These are phyloP conservation scores for Radiomyces spectabilis DNA, from an alignment of 192 early-diverging fungal genomes.

Conservation along the genomic window DNA sequence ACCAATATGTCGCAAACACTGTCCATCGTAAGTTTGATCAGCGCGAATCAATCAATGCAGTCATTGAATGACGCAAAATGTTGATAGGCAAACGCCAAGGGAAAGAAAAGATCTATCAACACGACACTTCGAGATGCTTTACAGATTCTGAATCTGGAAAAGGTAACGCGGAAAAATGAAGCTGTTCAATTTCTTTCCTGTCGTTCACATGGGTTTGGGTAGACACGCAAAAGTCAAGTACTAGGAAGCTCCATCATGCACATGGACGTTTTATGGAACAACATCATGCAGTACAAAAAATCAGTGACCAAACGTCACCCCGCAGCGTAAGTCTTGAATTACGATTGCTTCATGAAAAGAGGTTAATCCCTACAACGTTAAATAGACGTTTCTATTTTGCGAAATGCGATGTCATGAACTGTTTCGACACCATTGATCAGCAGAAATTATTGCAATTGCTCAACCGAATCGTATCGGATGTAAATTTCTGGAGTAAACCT, in stretches of 20 bases:
- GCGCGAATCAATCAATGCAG: not conserved
- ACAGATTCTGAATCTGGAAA: conserved; percentile 48
- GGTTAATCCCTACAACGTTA: not conserved
- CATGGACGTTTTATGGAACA: not conserved
- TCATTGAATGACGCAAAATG: not conserved
- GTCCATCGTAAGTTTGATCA: not conserved
- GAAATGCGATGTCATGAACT: conserved; percentile 73
- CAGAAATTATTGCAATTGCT: conserved; percentile 52
- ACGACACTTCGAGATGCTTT: conserved; percentile 46
- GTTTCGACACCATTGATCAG: conserved; percentile 83
- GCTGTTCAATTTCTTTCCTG: not conserved
- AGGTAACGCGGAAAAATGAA: conserved; percentile 6
- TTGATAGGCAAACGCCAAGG: not conserved
- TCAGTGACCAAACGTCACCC: not conserved
- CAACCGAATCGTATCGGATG: conserved; percentile 39
- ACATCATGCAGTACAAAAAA: not conserved
- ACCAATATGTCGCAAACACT: conserved; percentile 54
- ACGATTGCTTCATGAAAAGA: not conserved
- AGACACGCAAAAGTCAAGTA: not conserved
- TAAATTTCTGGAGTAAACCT: too few species aligned
- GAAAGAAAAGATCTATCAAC: conserved; percentile 32
- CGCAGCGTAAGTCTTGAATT: too few species aligned
- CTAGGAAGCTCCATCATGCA: conserved; percentile 3
- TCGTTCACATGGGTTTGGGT: not conserved
- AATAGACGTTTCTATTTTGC: conserved; percentile 58